Evolutionary conservation across 1,284 basidiomycete genomes (phyloP), one percentile per base, ranked within the genome.

Genomic region (Sanghuangporus sanghuang): DNA sequence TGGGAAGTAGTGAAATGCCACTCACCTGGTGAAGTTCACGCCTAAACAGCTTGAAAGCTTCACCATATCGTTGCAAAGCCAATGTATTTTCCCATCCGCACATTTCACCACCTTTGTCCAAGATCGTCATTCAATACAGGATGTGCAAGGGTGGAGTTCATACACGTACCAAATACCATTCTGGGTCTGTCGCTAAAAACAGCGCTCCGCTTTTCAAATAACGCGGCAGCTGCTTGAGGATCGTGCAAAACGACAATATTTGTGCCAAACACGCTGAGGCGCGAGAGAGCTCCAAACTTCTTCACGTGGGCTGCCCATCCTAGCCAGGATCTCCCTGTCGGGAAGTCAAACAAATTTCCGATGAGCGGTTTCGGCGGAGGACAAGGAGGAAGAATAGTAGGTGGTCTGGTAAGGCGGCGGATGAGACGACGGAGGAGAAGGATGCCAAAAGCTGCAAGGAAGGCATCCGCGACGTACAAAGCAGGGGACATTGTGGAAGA

Each of bases 61-160:
- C 61, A 3, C 55, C 60, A 40, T 65, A 62, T 6, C 50, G 55
- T n/a, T 54, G 57, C 21, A 65, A 56, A n/a, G 64, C 64, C 16
- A 65, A 49, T 3, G 64, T 62, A 35, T 65, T 62, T 16, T 58
- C 57, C 64, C 64, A 65, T 9, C 64, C 64, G 42, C 64, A 65
- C 64, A 55, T 60, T 32, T 64, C 55, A 5, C 54, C 55, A 16
- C 39, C 50, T 53, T 52, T 3, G 16, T 6, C 14, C 16, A 46
- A 36, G 36, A 18, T 39, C 12, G 32, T 9, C 23, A 23, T 23
- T 44, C 8, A 54, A n/a, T 12, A 38, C 23, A 9, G 1, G 39
- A 44, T 8, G 16, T 39, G 36, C 16, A 46, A 40, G 16, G n/a
- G 35, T 36, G 46, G n/a, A 14, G 48, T 32, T 32, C n/a, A 18